Evolutionary conservation across 108 stramenopile genomes (phyloP).

Genomic region (Skeletonema grethae): DNA sequence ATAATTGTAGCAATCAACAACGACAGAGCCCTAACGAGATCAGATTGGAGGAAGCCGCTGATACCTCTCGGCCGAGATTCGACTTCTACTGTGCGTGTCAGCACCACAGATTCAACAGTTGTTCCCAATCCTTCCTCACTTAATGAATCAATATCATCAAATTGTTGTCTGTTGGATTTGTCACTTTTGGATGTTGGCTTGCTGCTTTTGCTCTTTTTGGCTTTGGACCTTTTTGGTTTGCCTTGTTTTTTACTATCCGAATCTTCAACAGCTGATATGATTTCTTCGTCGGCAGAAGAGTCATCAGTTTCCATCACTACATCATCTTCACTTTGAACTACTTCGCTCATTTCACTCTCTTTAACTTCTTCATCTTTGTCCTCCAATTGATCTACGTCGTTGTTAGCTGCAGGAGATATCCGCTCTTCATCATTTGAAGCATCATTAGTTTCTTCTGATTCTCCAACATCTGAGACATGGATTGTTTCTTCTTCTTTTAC

Average conservation of each 20-base stretch:
- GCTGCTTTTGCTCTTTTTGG: neutral
- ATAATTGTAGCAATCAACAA: slow-evolving; percentile 39
- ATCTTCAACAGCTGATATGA: neutral
- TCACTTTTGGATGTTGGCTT: neutral
- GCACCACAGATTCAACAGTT: neutral
- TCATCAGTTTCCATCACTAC: neutral
- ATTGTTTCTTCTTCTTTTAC: neutral
- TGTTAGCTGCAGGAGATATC: too few species aligned
- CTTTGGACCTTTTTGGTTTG: neutral
- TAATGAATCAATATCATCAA: neutral
- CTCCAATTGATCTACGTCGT: neutral
- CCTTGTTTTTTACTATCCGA: neutral
- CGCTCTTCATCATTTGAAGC: neutral
- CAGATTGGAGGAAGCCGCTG: slow-evolving; percentile 15
- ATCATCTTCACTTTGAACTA: neutral
- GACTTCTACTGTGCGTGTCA: slow-evolving; percentile 16
- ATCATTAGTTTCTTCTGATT: neutral
- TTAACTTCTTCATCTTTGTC: neutral
- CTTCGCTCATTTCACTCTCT: neutral
- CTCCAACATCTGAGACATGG: too few species aligned
- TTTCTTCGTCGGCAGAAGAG: neutral
- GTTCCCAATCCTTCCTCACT: neutral
- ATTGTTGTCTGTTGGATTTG: neutral
- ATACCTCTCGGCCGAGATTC: slow-evolving; percentile 17
- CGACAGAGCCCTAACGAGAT: slow-evolving; percentile 31